Evolutionary conservation across 2,329 filamentous ascomycete genomes (phyloP).

Genomic region (Aspergillus hortae): DNA sequence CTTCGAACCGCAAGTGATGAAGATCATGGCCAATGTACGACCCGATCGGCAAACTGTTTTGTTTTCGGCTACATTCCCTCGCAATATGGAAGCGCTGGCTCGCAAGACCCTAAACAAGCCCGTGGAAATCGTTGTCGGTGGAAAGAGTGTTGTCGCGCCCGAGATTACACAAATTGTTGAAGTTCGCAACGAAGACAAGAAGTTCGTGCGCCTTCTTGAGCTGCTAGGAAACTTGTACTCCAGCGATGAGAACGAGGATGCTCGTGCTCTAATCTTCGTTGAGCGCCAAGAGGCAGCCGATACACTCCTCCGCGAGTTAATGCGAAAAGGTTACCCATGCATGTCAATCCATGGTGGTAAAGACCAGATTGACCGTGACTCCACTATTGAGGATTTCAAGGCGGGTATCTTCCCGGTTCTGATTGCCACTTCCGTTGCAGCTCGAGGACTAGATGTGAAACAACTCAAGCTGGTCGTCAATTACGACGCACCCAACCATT

Average conservation of each 20-base stretch:
- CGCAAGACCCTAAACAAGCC: conserved; percentile 83
- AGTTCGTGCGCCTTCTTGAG: conserved; percentile 80
- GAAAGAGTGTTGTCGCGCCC: conserved; percentile 65
- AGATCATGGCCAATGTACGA: conserved; percentile 86
- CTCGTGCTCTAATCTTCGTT: conserved; percentile 84
- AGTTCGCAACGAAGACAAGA: conserved; percentile 74
- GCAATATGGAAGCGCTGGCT: conserved; percentile 84
- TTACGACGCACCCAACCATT: conserved; percentile 87
- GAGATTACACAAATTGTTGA: conserved; percentile 91
- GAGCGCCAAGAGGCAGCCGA: conserved; percentile 89
- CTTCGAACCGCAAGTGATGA: conserved; percentile 97
- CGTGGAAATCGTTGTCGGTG: conserved; percentile 88
- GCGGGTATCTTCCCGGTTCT: conserved; percentile 83
- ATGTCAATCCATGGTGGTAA: conserved; percentile 94
- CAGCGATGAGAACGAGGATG: conserved; percentile 75
- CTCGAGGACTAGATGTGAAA: conserved; percentile 92
- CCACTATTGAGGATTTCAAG: conserved; percentile 90
- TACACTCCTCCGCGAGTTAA: conserved; percentile 70
- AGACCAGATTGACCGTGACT: conserved; percentile 89
- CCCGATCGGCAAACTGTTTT: conserved; percentile 91
- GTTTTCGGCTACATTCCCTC: conserved; percentile 94
- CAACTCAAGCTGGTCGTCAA: conserved; percentile 95
- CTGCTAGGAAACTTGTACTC: conserved; percentile 79
- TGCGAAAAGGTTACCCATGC: conserved; percentile 82
- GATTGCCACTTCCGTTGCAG: conserved; percentile 92